These are phyloP conservation scores for Melocanna baccifera DNA, from an alignment of 176 grass and related monocot species.

Conservation along the genomic window DNA sequence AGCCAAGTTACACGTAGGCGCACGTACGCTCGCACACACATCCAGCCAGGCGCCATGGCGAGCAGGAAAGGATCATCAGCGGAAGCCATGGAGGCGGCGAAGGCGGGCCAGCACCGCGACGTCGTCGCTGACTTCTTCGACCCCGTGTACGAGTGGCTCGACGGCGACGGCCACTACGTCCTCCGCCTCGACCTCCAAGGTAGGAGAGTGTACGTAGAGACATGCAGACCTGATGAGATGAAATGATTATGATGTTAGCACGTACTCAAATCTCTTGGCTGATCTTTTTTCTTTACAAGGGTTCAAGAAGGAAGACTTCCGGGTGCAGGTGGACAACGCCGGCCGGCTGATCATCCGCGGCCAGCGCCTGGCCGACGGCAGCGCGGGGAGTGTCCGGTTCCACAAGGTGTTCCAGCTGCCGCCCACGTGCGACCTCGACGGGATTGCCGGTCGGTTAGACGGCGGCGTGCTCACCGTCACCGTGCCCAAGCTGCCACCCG, in stretches of 20 bases:
- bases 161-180: conserved; percentile 26
- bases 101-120: neutral
- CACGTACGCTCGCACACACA: too few species aligned
- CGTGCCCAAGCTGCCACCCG: conserved; percentile 37
- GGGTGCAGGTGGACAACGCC: conserved; percentile 37
- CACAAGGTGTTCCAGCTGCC: conserved; percentile 51
- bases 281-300: conserved; percentile 24
- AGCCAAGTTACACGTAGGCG: neutral
- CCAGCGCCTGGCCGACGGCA: neutral
- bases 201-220: neutral
- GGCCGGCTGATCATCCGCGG: conserved; percentile 47
- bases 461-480: conserved; percentile 36
- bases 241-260: neutral
- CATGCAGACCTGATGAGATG: neutral
- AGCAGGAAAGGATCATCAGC: conserved; percentile 6
- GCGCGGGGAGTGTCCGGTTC: neutral
- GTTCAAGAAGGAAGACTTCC: conserved; percentile 51
- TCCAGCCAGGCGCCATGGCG: conserved; percentile 15
- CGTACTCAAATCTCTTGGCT: neutral
- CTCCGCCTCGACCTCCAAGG: conserved; percentile 52
- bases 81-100: neutral
- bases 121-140: conserved; percentile 10
- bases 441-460: conserved; percentile 40
- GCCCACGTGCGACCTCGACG: conserved; percentile 34
- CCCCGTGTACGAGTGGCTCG: conserved; percentile 39